A percentile compares a stretch with the other conserved stretches of the same genome.
These are phyloP conservation scores for Paraglomus brasilianum DNA, from an alignment of 192 early-diverging fungal species.

Conservation along the genomic window DNA sequence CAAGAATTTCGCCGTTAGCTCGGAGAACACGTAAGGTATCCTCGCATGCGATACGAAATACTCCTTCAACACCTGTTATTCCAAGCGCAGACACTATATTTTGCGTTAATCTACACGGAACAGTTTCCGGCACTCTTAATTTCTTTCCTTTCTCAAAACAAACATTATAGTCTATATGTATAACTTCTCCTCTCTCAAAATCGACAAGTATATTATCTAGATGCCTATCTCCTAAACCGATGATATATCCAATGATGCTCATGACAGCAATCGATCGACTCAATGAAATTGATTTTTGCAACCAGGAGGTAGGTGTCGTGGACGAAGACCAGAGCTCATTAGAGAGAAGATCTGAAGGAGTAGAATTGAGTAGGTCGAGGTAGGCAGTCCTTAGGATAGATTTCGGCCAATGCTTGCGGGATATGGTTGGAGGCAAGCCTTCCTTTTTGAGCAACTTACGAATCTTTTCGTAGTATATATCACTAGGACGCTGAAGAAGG, in stretches of 20 bases:
- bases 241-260: conserved; percentile 85
- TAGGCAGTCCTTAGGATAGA: conserved; percentile 57
- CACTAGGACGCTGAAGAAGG: conserved; percentile 47
- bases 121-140: conserved; percentile 82
- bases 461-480: conserved; percentile 81
- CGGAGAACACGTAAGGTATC: conserved; percentile 77
- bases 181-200: conserved; percentile 72
- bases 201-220: conserved; percentile 92
- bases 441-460: conserved; percentile 54
- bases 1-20: conserved; percentile 73
- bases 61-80: conserved; percentile 72
- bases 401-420: conserved; percentile 70
- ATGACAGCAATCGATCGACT: conserved; percentile 80
- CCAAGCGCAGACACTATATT: conserved; percentile 92
- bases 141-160: conserved; percentile 93
- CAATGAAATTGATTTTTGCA: conserved; percentile 66
- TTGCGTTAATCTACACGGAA: conserved; percentile 89
- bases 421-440: conserved; percentile 50
- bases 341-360: conserved; percentile 62
- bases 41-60: conserved; percentile 77
- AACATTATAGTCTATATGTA: conserved; percentile 97
- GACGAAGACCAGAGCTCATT: conserved; percentile 66
- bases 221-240: conserved; percentile 93
- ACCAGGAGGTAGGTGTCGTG: conserved; percentile 72
- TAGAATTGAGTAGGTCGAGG: conserved; percentile 59